A percentile compares a stretch with the other conserved stretches of the same genome.
phyloP scores from a whole-genome alignment of 306 rosid species.

The Corylus heterophylla region DNA sequence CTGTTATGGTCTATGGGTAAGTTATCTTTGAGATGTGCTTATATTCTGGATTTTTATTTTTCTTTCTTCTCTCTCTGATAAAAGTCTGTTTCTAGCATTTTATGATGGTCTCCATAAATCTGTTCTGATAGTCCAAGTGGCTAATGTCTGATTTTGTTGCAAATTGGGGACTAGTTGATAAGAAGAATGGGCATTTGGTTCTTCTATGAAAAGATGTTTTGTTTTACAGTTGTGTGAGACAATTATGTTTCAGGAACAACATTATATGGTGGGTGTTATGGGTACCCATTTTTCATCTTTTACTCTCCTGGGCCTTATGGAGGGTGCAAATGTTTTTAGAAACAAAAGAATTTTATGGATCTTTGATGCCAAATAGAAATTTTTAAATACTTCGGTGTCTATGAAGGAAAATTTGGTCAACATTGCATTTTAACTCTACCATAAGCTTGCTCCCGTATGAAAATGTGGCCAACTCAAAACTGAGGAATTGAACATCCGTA shows the following conservation, averaged over 20 bases:
- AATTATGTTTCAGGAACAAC: neutral
- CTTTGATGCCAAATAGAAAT: neutral
- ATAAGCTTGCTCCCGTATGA: neutral
- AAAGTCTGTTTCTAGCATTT: neutral
- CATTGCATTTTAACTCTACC: neutral
- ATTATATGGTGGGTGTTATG: neutral
- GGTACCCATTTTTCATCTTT: neutral
- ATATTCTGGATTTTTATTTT: constrained; percentile 5
- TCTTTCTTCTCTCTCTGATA: neutral
- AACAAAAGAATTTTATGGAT: neutral
- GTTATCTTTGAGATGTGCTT: constrained; percentile 27
- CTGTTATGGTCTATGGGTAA: constrained; percentile 99
- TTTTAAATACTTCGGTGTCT: too few relatives aligned
- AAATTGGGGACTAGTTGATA: neutral
- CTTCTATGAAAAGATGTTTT: neutral
- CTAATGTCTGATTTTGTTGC: neutral
- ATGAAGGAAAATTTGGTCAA: neutral
- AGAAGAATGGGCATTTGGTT: neutral
- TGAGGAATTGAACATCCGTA: neutral
- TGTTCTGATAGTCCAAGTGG: neutral
- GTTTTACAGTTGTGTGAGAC: neutral
- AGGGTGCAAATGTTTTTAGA: neutral
- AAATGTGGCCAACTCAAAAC: neutral
- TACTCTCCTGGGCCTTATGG: neutral
- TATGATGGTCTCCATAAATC: too few relatives aligned